Evolutionary conservation across 2,329 filamentous ascomycete species (phyloP), one percentile per base, ranked within the genome.

Genomic region (Xylariaceae sp.): DNA sequence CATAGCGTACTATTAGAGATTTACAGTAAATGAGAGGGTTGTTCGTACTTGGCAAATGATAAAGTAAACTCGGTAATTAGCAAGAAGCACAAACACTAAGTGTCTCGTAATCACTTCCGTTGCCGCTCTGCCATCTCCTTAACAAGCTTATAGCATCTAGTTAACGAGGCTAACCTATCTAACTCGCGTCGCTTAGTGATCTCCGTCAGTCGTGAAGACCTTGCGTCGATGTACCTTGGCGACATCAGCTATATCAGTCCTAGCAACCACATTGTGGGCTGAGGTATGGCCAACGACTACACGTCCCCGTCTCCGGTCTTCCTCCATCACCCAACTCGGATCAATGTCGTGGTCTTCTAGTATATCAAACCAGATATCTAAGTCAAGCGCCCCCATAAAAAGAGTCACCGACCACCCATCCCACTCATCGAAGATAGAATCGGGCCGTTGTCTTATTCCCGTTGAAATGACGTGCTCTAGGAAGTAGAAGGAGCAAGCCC

Each of bases 311-410:
- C 50, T 45, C 5, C 51, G 23, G n/a, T 57, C 10, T 35, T 61
- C 60, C 16, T 45, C 13, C 5, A 39, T 48, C 9, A 56, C 60
- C 60, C 57, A 61, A 2, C 23, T 29, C 1, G 53, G 37, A 24
- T 63, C 54, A 40, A 63, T 60, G 2, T 50, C 54, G 20, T 57
- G 37, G 1, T 57, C 50, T 37, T 48, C 32, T 9, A 63, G 13
- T 50, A 63, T 56, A 2, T 36, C 15, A 8, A 46, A 49, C 60
- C 54, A 63, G 40, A 61, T n/a, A n/a, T n/a, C n/a, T n/a, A n/a
- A n/a, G n/a, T n/a, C n/a, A n/a, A n/a, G n/a, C n/a, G n/a, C 35
- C 24, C 42, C 2, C 41, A 29, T 9, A 35, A 6, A 43, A 5
- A n/a, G n/a, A n/a, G n/a, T 7, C 16, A 20, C 13, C 8, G 27